Evolutionary conservation across 306 rosid genomes (phyloP), one percentile per base, ranked within the genome.

Genomic region (Boehmeria nivea): DNA sequence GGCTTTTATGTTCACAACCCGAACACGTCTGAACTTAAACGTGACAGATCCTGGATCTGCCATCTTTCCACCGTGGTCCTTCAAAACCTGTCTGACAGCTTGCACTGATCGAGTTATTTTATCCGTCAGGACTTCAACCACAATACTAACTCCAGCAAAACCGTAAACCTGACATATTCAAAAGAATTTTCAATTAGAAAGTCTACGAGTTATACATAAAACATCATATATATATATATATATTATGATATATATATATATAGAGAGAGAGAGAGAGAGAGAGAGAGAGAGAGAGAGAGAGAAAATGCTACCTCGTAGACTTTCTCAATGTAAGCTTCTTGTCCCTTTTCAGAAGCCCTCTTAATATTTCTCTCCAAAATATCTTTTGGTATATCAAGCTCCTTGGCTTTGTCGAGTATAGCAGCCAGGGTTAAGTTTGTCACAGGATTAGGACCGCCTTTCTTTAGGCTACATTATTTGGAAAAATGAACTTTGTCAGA

Each of bases 11-110:
- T 80, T 84, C 61, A 72, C 94, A 24, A 80, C 87, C 57, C 94
- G 85, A 60, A 49, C 95, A 50, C 89, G 91, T 74, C 70, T 78
- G 76, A 90, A 87, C 69, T 91, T 91, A 70, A 90, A 90, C 65
- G 66, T 57, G 22, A 90, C 94, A 40, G 94, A 90, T 18, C 98
- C 91, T 54, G 94, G 73, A 76, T 90, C 95, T 16, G 95, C 95
- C 98, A 90, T 87, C 80, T 91, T 87, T 21, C 94, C 98, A n/a
- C 96, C 98, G 54, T 59, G 82, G 67, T 91, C 86, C 76, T 57
- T 84, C 76, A 87, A 62, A 58, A 91, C 91, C 59, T 91, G 96
- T 65, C 96, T 84, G 37, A 87, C 74, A 27, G 74, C 72, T 49
- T 94, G 88, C 75, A 91, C 85, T 15, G 96, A 87, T 36, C 96